Evolutionary conservation across 225 moss, liverwort and hornwort genomes (phyloP), one percentile per base, ranked within the genome.

Genomic region (Antitrichia curtipendula): DNA sequence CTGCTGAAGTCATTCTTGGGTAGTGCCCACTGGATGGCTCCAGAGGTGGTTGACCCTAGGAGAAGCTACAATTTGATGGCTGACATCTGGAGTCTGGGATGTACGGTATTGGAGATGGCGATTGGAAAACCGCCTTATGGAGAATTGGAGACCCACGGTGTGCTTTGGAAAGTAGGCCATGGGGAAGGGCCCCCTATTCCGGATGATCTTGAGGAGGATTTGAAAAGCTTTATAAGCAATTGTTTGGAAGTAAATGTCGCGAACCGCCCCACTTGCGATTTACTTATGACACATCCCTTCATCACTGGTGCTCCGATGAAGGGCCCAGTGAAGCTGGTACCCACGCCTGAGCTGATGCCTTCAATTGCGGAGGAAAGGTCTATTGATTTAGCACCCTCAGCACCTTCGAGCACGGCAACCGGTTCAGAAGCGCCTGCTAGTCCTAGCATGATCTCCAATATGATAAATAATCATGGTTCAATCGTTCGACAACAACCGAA

Each of bases 21-120:
- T 75, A 98, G 96, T 89, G 96, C 97, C 50, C 96, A 98, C 88
- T 98, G 98, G 98, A 98, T 98, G 98, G 98, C 98, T 86, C 98
- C 98, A 32, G 98, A 98, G 93, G 98, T 98, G 87, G 95, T 98
- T 69, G 92, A 93, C 49, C 97, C 96, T 14, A 94, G 89, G 86
- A 93, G 94, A 90, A 95, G 95, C 81, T 97, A 98, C 86, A 93
- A 96, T 86, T 88, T 94, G 82, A 92, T 93, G 76, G 98, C 97
- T 69, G 98, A 98, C 90, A 98, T 98, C 78, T 98, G 98, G 98
- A 98, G 98, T 90, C 89, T 98, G 86, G 98, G 98, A 57, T 98
- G 98, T 86, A 98, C 98, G 57, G 97, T 98, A 19, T 83, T 97
- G 90, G 98, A 98, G 90, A 98, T 98, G 98, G 95, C 96, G n/a